phyloP scores from a whole-genome alignment of 352 stramenopile species.

The Phytophthora chlamydospora region DNA sequence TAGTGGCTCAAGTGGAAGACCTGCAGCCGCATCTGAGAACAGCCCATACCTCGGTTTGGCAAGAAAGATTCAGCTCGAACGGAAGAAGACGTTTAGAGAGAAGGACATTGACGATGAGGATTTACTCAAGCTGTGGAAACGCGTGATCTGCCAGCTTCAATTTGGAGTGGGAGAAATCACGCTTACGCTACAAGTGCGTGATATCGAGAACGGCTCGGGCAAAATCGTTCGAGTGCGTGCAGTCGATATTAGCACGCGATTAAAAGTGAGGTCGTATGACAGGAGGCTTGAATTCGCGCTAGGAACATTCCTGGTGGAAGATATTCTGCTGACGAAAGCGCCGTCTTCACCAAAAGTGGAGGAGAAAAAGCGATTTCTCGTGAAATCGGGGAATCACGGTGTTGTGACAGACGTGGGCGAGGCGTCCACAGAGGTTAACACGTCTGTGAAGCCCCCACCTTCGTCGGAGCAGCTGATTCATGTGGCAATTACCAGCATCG shows the following conservation, averaged over 20 bases:
- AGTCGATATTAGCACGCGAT: conserved; percentile 63
- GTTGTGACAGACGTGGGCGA: conserved; percentile 30
- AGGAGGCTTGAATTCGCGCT: conserved; percentile 72
- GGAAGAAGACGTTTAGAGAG: conserved; percentile 36
- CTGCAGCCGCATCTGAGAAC: conserved; percentile 26
- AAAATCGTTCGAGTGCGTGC: conserved; percentile 66
- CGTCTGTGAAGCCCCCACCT: conserved; percentile 17
- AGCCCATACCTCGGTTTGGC: conserved; percentile 48
- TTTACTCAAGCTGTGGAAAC: conserved; percentile 81
- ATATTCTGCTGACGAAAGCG: conserved; percentile 50
- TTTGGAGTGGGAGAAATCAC: conserved; percentile 63
- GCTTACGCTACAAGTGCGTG: conserved; percentile 60
- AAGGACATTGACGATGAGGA: conserved; percentile 77
- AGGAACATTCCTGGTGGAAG: conserved; percentile 76
- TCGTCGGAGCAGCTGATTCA: conserved; percentile 66
- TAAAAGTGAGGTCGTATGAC: conserved; percentile 74
- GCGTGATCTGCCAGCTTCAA: conserved; percentile 61
- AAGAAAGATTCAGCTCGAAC: conserved; percentile 44
- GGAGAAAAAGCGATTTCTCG: conserved; percentile 58
- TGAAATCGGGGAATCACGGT: conserved; percentile 65
- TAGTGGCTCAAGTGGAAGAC: conserved; percentile 31
- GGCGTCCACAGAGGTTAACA: conserved; percentile 12
- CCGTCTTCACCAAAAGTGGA: conserved; percentile 32
- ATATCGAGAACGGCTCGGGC: conserved; percentile 39
- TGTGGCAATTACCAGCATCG: conserved; percentile 76